Conservation (phyloP, 176 grass and related monocot genomes). For the Rhynchospora pubera region DNA sequence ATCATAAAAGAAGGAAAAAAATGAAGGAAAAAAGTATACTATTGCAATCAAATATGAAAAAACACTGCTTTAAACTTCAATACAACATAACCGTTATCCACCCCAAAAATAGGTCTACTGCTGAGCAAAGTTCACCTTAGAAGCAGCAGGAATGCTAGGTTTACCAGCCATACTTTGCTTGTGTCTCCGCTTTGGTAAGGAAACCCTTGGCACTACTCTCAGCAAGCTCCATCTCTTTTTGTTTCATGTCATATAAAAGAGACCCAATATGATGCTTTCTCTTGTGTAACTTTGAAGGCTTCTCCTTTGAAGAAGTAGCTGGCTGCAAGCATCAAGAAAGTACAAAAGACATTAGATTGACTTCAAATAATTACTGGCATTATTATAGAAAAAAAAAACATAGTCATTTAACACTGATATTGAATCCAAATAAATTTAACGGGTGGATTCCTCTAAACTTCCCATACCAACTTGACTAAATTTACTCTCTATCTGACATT, state of each 20-base stretch:
- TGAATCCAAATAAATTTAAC: not conserved
- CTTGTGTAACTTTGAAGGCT: slow-evolving; percentile 82
- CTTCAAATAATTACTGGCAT: not conserved
- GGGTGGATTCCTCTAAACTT: not conserved
- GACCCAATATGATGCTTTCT: slow-evolving; percentile 95
- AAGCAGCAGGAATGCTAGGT: not conserved
- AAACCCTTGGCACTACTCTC: slow-evolving; percentile 81
- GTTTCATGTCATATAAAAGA: slow-evolving; percentile 68
- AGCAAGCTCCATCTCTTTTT: slow-evolving; percentile 86
- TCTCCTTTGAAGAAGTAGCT: slow-evolving; percentile 60
- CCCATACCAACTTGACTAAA: not conserved
- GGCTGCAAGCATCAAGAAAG: slow-evolving; percentile 37
- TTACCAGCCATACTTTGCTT: slow-evolving; percentile 97
- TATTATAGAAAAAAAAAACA: not conserved
- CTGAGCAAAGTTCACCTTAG: not conserved
- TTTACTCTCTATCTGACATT: not conserved
- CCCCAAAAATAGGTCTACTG: slow-evolving; percentile 3
- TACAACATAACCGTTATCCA: not conserved
- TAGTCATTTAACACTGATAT: not conserved
- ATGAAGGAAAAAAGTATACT: not conserved
- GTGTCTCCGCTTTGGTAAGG: slow-evolving; percentile 92
- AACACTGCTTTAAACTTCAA: not conserved
- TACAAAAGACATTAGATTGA: not conserved
- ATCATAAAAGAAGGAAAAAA: not conserved
- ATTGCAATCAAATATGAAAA: not conserved